These are phyloP conservation scores for Rhododendron griersonianum DNA, from an alignment of 148 eudicot species.

Conservation along the genomic window DNA sequence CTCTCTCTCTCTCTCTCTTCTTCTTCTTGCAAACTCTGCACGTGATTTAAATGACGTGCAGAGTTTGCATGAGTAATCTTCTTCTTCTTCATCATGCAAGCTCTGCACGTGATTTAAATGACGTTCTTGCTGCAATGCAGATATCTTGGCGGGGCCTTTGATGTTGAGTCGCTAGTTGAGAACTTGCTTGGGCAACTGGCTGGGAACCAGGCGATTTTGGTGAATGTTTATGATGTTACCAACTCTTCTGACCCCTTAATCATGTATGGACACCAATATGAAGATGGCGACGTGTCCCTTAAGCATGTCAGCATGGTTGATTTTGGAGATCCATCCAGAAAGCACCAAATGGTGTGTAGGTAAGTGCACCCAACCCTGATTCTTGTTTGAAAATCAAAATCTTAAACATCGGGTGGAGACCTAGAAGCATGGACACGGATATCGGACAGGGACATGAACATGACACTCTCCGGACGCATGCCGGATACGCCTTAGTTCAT, in stretches of 20 bases:
- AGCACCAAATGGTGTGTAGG: conserved; percentile 69
- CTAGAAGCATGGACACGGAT: neutral
- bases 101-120: neutral
- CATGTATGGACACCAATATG: conserved; percentile 54
- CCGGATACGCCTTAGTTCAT: neutral
- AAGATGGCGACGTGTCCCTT: conserved; percentile 51
- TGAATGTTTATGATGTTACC: conserved; percentile 62
- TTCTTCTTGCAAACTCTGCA: neutral
- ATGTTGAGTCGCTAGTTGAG: conserved; percentile 72
- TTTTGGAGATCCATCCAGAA: conserved; percentile 72
- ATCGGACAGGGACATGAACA: neutral
- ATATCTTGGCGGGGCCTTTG: conserved; percentile 74
- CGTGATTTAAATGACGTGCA: neutral
- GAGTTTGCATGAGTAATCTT: neutral
- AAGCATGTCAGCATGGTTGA: conserved; percentile 46
- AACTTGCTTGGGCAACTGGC: conserved; percentile 71
- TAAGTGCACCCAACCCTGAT: conserved; percentile 16
- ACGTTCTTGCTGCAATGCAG: conserved; percentile 20
- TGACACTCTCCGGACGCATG: neutral
- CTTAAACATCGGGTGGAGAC: neutral
- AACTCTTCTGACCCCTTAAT: conserved; percentile 57
- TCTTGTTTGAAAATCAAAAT: neutral
- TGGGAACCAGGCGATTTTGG: conserved; percentile 53
- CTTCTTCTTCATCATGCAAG: neutral
- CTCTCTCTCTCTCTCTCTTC: neutral